phyloP scores from a whole-genome alignment of 768 basidiomycete genomes.

The Grammothele lineata region DNA sequence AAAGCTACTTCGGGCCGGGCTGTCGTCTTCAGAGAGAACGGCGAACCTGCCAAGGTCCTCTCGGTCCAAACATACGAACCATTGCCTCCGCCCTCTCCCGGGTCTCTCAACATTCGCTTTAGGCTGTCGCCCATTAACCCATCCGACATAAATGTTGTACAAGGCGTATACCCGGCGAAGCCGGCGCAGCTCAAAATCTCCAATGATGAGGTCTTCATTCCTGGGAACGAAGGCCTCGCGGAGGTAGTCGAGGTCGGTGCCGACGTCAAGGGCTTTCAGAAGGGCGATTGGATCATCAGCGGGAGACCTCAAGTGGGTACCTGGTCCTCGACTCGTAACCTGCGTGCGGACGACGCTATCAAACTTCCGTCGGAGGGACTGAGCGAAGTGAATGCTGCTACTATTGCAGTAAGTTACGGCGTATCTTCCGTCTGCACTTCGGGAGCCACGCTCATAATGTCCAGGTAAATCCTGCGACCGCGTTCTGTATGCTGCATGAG shows the following conservation, averaged over 20 bases:
- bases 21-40: constrained; percentile 57
- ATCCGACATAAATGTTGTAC: constrained; percentile 75
- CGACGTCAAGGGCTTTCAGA: constrained; percentile 43
- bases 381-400: constrained; percentile 66
- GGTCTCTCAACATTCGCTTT: constrained; percentile 61
- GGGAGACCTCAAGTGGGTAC: constrained; percentile 68
- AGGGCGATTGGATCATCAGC: constrained; percentile 75
- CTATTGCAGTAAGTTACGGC: constrained; percentile 60
- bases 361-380: constrained; percentile 50
- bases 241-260: constrained; percentile 58
- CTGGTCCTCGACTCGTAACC: constrained; percentile 59
- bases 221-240: constrained; percentile 76
- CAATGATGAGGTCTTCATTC: constrained; percentile 47
- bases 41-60: constrained; percentile 61
- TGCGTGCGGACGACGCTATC: constrained; percentile 52
- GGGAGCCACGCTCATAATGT: too few relatives aligned
- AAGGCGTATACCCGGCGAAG: constrained; percentile 76
- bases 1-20: constrained; percentile 43
- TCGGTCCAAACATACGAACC: constrained; percentile 45
- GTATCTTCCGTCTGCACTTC: not conserved
- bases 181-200: constrained; percentile 33
- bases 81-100: constrained; percentile 49
- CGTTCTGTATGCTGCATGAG: constrained; percentile 75
- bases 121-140: constrained; percentile 77
- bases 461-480: constrained; percentile 81